Percentiles rank a stretch among this genome's conserved stretches.
Evolutionary conservation across 768 basidiomycete species (phyloP).

Genomic region (Rhizopogon sp.): DNA sequence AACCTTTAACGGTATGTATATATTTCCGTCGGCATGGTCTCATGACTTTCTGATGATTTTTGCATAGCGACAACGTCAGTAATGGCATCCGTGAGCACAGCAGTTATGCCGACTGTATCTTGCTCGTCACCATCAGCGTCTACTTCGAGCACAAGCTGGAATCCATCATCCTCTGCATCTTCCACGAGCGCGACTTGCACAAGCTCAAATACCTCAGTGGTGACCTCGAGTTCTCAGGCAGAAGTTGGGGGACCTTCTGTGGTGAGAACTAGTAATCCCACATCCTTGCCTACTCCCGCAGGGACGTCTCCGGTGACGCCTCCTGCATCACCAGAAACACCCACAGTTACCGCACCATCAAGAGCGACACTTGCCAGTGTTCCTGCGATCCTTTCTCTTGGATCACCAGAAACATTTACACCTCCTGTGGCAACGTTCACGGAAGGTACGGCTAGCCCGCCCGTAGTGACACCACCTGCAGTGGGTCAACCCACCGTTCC

Average conservation of each 20-base stretch:
- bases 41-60: not conserved
- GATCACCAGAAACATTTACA: not conserved
- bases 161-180: not conserved
- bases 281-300: not conserved
- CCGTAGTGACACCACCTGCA: too few relatives aligned
- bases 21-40: not conserved
- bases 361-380: not conserved
- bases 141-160: not conserved
- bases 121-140: not conserved
- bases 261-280: too few relatives aligned
- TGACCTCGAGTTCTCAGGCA: not conserved
- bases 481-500: too few relatives aligned
- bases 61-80: not conserved
- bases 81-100: not conserved
- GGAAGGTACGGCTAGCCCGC: too few relatives aligned
- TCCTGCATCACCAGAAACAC: not conserved
- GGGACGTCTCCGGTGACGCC: not conserved
- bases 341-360: not conserved
- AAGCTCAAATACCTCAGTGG: not conserved
- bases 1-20: not conserved
- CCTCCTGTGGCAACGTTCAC: not conserved
- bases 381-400: slow-evolving; percentile 1
- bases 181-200: not conserved
- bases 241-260: not conserved
- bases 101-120: not conserved